A percentile compares a stretch with the other conserved stretches of the same genome.
phyloP scores from a whole-genome alignment of 768 basidiomycete species.

The Phlebiopsis gigantea region DNA sequence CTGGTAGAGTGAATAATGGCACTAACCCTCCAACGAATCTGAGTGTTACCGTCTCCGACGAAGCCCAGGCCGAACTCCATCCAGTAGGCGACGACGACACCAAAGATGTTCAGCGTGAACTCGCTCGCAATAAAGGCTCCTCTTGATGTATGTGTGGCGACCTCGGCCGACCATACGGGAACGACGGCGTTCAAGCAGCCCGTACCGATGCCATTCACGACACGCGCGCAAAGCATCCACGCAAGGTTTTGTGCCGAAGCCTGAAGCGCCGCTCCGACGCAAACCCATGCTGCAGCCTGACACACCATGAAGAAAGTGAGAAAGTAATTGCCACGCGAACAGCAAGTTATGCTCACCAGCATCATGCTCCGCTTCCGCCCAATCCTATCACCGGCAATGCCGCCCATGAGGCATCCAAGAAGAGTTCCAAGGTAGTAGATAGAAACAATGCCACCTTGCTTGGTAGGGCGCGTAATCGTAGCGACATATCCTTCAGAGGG shows the following conservation, averaged over 20 bases:
- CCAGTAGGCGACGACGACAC: slow-evolving; percentile 42
- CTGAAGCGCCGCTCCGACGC: slow-evolving; percentile 37
- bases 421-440: slow-evolving; percentile 42
- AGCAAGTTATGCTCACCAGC: slow-evolving; percentile 17
- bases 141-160: slow-evolving; percentile 38
- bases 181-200: slow-evolving; percentile 40
- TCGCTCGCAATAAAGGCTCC: slow-evolving; percentile 41
- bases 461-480: slow-evolving; percentile 37
- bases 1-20: no score
- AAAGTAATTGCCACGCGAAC: no score
- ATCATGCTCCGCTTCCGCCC: slow-evolving; percentile 37
- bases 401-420: slow-evolving; percentile 35
- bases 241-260: slow-evolving; percentile 37
- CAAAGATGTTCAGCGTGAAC: slow-evolving; percentile 37
- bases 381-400: slow-evolving; percentile 35
- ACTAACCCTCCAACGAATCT: slow-evolving; percentile 31
- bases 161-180: slow-evolving; percentile 41
- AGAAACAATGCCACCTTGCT: slow-evolving; percentile 41
- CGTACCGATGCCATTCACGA: slow-evolving; percentile 41
- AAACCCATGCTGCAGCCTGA: slow-evolving; percentile 35
- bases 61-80: slow-evolving; percentile 41
- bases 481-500: slow-evolving; percentile 37
- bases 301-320: neutral
- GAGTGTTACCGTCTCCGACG: slow-evolving; percentile 36
- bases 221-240: slow-evolving; percentile 41